Evolutionary conservation across 2,329 filamentous ascomycete genomes (phyloP).

Genomic region (Exophiala sideris): DNA sequence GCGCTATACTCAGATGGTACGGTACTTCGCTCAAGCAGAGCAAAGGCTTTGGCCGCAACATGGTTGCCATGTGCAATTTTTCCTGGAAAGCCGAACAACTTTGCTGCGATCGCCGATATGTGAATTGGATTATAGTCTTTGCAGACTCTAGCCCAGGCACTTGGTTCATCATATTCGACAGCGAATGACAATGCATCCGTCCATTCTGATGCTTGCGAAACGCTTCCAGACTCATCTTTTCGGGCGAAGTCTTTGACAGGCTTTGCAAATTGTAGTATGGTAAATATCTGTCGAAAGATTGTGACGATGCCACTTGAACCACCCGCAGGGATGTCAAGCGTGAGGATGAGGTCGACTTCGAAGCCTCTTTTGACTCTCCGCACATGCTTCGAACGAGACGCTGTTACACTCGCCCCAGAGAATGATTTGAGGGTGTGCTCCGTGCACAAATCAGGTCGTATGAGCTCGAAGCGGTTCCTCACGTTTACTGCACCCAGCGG

Average conservation of each 20-base stretch:
- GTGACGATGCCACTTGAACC: neutral
- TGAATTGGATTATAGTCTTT: conserved; percentile 25
- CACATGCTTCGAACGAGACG: neutral
- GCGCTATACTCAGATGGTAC: neutral
- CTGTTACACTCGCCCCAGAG: neutral
- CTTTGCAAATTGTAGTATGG: conserved; percentile 18
- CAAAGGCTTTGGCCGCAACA: conserved; percentile 9
- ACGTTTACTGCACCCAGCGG: conserved; percentile 20
- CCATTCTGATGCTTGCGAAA: neutral
- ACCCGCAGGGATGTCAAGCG: conserved; percentile 1
- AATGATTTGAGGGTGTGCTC: neutral
- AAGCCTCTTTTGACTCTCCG: conserved; percentile 18
- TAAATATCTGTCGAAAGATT: conserved; percentile 17
- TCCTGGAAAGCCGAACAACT: conserved; percentile 14
- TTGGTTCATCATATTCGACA: conserved; percentile 3
- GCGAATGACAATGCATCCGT: neutral
- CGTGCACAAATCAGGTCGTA: conserved; percentile 11
- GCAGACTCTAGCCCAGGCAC: conserved; percentile 14
- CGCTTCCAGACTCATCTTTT: neutral
- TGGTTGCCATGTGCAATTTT: conserved; percentile 24
- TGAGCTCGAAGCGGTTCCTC: conserved; percentile 17
- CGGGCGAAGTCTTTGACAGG: neutral
- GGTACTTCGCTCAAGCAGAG: neutral
- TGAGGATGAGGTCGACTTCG: conserved; percentile 18
- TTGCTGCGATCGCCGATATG: conserved; percentile 15